Evolutionary conservation across 139 green algal species (phyloP).

Genomic region (Deuterostichococcus epilithicus): DNA sequence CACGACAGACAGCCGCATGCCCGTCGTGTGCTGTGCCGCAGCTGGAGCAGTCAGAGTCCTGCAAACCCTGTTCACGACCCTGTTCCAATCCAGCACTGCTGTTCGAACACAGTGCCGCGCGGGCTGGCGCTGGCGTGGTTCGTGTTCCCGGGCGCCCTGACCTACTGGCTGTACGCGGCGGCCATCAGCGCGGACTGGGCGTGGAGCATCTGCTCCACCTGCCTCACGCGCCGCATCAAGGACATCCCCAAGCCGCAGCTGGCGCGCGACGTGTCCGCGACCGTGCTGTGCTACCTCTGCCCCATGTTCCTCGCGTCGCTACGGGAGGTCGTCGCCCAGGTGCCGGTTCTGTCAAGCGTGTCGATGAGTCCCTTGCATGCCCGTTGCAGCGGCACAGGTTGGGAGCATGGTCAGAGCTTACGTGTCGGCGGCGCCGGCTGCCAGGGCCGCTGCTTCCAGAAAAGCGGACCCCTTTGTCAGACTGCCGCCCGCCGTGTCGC

Average conservation of each 20-base stretch:
- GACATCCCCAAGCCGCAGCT: conserved; percentile 5
- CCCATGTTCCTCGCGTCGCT: not conserved
- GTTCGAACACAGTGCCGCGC: conserved; percentile 3
- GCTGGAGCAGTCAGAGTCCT: no score
- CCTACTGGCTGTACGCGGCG: not conserved
- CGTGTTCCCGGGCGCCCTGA: not conserved
- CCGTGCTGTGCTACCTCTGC: not conserved
- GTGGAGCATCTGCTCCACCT: not conserved
- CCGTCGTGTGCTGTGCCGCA: not conserved
- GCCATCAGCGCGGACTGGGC: not conserved
- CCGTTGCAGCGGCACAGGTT: no score
- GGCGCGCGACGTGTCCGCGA: not conserved
- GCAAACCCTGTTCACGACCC: no score
- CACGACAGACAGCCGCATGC: not conserved
- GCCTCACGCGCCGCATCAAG: conserved; percentile 1
- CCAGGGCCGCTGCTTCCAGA: no score
- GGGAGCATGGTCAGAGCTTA: no score
- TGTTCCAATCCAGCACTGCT: no score
- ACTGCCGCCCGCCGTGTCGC: no score
- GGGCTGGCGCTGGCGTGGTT: not conserved
- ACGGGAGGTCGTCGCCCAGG: not conserved
- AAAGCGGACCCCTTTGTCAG: no score
- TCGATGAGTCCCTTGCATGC: no score
- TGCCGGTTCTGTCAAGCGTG: not conserved
- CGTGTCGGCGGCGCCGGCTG: no score